Conservation (phyloP, 805 yeast genomes). For the Candida railenensis region DNA sequence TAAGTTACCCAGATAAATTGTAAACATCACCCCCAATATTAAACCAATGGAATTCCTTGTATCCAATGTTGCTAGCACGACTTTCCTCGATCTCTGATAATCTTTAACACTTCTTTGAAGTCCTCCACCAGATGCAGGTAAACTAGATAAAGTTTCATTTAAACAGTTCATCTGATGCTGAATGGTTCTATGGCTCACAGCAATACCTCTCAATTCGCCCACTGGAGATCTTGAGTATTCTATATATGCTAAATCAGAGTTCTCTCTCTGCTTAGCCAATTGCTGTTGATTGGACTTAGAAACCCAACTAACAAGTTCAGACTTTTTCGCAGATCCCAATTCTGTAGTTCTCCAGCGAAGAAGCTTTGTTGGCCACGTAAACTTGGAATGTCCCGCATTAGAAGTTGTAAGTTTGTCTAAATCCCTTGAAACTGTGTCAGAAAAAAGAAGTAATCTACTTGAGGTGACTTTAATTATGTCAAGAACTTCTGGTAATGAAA, state of each 20-base stretch:
- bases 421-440: constrained; percentile 74
- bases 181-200: constrained; percentile 83
- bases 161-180: constrained; percentile 84
- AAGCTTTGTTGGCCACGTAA: constrained; percentile 74
- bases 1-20: constrained; percentile 82
- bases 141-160: constrained; percentile 64
- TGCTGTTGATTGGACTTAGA: constrained; percentile 12
- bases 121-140: constrained; percentile 58
- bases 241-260: constrained; percentile 77
- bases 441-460: constrained; percentile 73
- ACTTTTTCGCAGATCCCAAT: constrained; percentile 59
- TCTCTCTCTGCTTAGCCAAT: constrained; percentile 10
- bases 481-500: constrained; percentile 65
- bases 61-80: constrained; percentile 48
- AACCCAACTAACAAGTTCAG: constrained; percentile 30
- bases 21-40: constrained; percentile 74
- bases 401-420: constrained; percentile 55
- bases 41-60: constrained; percentile 71
- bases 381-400: constrained; percentile 30
- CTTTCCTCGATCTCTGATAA: constrained; percentile 45
- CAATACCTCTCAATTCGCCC: constrained; percentile 92
- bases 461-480: constrained; percentile 73
- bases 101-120: constrained; percentile 39
- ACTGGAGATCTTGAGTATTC: constrained; percentile 88
- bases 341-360: constrained; percentile 83